Conservation (phyloP, 2,329 filamentous ascomycete genomes). For the Lachnellula arida region DNA sequence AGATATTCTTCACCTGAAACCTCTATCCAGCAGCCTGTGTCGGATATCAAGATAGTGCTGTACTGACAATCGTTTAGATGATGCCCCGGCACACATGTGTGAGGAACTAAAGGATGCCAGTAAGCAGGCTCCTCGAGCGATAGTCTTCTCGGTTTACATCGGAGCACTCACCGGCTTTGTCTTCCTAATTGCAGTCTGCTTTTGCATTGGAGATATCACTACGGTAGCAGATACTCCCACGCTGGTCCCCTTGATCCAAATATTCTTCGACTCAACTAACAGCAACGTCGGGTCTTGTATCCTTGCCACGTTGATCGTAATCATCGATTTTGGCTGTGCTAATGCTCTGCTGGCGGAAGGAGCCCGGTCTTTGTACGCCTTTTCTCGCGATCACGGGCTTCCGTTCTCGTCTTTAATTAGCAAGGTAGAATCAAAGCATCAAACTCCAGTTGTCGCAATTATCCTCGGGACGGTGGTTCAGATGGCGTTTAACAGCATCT, state of each 20-base stretch:
- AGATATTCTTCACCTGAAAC: too few relatives aligned
- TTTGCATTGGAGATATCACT: slow-evolving; percentile 47
- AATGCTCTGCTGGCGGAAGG: slow-evolving; percentile 35
- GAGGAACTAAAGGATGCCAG: slow-evolving; percentile 50
- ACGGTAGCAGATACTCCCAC: slow-evolving; percentile 38
- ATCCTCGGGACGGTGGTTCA: slow-evolving; percentile 44
- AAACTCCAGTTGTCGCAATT: slow-evolving; percentile 47
- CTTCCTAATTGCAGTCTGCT: slow-evolving; percentile 45
- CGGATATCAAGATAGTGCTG: too few relatives aligned
- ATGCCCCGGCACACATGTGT: slow-evolving; percentile 46
- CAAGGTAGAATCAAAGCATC: slow-evolving; percentile 41
- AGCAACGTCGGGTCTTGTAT: slow-evolving; percentile 42
- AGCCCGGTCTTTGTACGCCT: slow-evolving; percentile 39
- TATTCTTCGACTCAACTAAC: slow-evolving; percentile 44
- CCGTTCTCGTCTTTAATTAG: slow-evolving; percentile 45
- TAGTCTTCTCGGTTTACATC: slow-evolving; percentile 43
- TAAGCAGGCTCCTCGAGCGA: slow-evolving; percentile 45
- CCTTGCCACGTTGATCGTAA: slow-evolving; percentile 42
- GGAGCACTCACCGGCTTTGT: slow-evolving; percentile 44
- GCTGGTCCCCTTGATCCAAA: slow-evolving; percentile 45
- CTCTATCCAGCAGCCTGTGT: too few relatives aligned
- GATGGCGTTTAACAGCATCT: slow-evolving; percentile 49
- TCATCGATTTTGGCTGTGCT: slow-evolving; percentile 37
- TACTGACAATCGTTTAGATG: slow-evolving; percentile 30
- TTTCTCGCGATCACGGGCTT: slow-evolving; percentile 48